Conservation (phyloP, 371 early-diverging fungal species). For the Apophysomyces sp. region DNA sequence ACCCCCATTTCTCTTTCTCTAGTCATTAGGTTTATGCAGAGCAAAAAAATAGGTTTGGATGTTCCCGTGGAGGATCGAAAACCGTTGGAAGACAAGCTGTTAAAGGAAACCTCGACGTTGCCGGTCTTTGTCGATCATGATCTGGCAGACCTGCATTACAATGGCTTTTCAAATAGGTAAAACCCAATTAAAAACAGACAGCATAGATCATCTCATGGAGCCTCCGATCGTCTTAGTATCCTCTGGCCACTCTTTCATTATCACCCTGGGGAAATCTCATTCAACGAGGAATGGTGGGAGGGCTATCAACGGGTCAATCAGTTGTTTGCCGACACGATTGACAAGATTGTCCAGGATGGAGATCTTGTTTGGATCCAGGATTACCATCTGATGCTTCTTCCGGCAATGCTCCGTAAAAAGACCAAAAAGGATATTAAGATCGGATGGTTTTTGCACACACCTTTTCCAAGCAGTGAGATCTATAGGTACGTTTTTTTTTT, state of each 20-base stretch:
- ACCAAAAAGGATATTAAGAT: conserved; percentile 80
- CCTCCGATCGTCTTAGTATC: conserved; percentile 55
- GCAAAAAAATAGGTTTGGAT: conserved; percentile 61
- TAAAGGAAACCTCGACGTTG: conserved; percentile 84
- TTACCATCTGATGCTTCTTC: conserved; percentile 98
- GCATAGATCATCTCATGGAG: neutral
- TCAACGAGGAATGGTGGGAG: conserved; percentile 92
- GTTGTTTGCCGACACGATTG: conserved; percentile 88
- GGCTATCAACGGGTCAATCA: conserved; percentile 94
- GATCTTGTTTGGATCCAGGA: conserved; percentile 99
- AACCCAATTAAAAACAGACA: neutral
- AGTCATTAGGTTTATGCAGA: no score
- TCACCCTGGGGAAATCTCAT: conserved; percentile 95
- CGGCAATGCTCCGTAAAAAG: conserved; percentile 68
- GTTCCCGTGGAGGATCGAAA: conserved; percentile 83
- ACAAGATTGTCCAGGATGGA: conserved; percentile 80
- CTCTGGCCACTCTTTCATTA: conserved; percentile 99
- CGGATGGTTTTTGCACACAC: conserved; percentile 99
- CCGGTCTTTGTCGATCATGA: conserved; percentile 98
- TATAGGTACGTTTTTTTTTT: conserved; percentile 60
- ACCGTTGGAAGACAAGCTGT: conserved; percentile 68
- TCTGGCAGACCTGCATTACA: conserved; percentile 97
- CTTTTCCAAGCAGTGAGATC: conserved; percentile 95
- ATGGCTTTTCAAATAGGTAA: conserved; percentile 97
- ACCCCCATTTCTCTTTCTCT: neutral